phyloP scores from a whole-genome alignment of 768 basidiomycete genomes.

The Trametes punicea region DNA sequence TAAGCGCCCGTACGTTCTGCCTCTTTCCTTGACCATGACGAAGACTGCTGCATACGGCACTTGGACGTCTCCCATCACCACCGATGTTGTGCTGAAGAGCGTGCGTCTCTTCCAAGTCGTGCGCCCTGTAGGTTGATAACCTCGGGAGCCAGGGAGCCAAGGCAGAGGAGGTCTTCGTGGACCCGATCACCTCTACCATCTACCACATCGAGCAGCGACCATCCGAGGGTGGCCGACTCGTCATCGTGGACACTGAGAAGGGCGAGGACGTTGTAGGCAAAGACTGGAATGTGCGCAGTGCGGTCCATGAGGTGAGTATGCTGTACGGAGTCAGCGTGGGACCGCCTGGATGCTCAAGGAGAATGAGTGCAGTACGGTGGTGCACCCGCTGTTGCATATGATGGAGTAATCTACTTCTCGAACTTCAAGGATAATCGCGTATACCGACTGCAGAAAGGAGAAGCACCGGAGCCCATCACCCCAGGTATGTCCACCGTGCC shows the following conservation, averaged over 20 bases:
- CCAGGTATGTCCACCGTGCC: slow-evolving; percentile 45
- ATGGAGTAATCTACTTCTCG: slow-evolving; percentile 56
- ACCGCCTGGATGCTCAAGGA: not conserved
- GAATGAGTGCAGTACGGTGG: slow-evolving; percentile 57
- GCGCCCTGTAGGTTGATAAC: not conserved
- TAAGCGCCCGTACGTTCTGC: not conserved
- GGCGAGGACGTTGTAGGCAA: slow-evolving; percentile 50
- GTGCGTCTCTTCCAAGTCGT: slow-evolving; percentile 24
- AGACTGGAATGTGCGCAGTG: slow-evolving; percentile 53
- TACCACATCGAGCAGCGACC: slow-evolving; percentile 64
- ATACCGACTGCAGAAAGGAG: slow-evolving; percentile 39
- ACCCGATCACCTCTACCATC: slow-evolving; percentile 41
- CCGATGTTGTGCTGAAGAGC: slow-evolving; percentile 47
- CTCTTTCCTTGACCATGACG: slow-evolving; percentile 12
- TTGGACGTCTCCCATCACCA: slow-evolving; percentile 57
- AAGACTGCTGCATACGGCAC: slow-evolving; percentile 52
- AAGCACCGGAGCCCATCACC: slow-evolving; percentile 46
- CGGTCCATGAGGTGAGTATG: slow-evolving; percentile 50
- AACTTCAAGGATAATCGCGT: slow-evolving; percentile 51
- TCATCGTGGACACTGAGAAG: slow-evolving; percentile 50
- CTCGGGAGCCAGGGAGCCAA: slow-evolving; percentile 2
- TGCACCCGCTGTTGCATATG: slow-evolving; percentile 50
- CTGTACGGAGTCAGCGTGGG: not conserved
- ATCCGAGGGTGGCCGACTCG: slow-evolving; percentile 49
- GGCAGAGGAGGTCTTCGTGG: slow-evolving; percentile 26